Evolutionary conservation across 768 basidiomycete genomes (phyloP).

Genomic region (Astraeus odoratus): DNA sequence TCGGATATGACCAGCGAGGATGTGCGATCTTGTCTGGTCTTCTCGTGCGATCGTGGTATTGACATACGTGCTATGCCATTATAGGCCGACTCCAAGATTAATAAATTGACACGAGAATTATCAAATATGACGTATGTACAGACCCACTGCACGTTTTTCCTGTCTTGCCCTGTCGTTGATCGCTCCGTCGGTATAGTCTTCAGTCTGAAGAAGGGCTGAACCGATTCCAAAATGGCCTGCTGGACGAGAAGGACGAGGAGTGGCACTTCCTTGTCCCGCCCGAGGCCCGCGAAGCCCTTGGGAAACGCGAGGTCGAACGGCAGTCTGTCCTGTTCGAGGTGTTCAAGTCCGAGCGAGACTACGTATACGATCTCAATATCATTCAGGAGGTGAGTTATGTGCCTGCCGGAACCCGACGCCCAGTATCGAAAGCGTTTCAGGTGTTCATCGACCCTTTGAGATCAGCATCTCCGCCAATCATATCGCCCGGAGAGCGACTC

Average conservation of each 20-base stretch:
- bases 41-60: conserved; percentile 4
- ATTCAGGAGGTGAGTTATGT: conserved; percentile 61
- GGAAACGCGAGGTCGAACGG: conserved; percentile 72
- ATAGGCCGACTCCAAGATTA: conserved; percentile 21
- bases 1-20: conserved; percentile 19
- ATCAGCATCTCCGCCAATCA: conserved; percentile 56
- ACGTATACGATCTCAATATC: conserved; percentile 72
- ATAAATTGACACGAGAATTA: conserved; percentile 27
- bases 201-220: conserved; percentile 56
- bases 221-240: conserved; percentile 60
- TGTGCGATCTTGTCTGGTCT: conserved; percentile 29
- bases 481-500: conserved; percentile 44
- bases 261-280: conserved; percentile 78
- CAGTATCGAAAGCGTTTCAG: no score
- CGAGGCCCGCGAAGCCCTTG: conserved; percentile 64
- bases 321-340: conserved; percentile 88
- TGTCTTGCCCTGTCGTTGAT: conserved; percentile 4
- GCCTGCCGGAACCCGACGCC: no score
- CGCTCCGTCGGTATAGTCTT: conserved; percentile 34
- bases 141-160: neutral
- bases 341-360: conserved; percentile 84
- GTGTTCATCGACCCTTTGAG: conserved; percentile 68
- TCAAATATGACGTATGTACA: conserved; percentile 35
- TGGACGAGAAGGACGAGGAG: conserved; percentile 65
- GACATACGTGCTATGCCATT: conserved; percentile 10